phyloP scores from a whole-genome alignment of 75 land plant species.

The Larix kaempferi region DNA sequence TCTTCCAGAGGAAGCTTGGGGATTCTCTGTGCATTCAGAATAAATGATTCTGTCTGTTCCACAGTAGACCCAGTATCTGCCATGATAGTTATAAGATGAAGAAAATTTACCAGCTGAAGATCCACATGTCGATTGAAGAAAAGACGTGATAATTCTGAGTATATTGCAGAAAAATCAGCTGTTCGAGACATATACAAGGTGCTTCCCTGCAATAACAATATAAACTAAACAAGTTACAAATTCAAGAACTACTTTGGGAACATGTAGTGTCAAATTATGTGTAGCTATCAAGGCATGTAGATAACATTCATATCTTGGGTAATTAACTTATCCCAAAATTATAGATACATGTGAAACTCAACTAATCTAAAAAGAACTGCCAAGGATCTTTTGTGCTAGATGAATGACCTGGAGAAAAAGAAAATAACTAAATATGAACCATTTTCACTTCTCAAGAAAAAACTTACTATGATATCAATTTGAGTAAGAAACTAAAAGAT shows the following conservation, averaged over 20 bases:
- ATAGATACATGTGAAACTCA: too few species aligned
- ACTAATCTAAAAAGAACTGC: too few species aligned
- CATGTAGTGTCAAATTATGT: neutral
- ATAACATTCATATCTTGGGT: neutral
- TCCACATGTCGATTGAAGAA: slow-evolving; percentile 63
- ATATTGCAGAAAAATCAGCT: slow-evolving; percentile 59
- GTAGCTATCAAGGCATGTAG: neutral
- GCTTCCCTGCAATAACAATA: slow-evolving; percentile 45
- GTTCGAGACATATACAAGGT: slow-evolving; percentile 42
- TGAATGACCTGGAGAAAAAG: neutral
- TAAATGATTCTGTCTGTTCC: slow-evolving; percentile 59
- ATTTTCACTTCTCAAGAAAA: too few species aligned
- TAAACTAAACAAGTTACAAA: neutral
- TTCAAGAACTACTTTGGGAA: neutral
- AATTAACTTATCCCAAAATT: too few species aligned
- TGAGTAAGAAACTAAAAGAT: neutral
- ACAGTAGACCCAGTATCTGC: slow-evolving; percentile 59
- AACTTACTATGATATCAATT: neutral
- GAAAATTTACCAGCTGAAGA: slow-evolving; percentile 77
- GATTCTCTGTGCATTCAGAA: slow-evolving; percentile 62
- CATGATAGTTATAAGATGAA: slow-evolving; percentile 82
- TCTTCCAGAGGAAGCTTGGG: slow-evolving; percentile 52
- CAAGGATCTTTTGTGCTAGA: neutral
- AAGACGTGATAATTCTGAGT: slow-evolving; percentile 75
- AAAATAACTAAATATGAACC: neutral